Conservation (phyloP, 257 asterid species). For the Haberlea rhodopensis region DNA sequence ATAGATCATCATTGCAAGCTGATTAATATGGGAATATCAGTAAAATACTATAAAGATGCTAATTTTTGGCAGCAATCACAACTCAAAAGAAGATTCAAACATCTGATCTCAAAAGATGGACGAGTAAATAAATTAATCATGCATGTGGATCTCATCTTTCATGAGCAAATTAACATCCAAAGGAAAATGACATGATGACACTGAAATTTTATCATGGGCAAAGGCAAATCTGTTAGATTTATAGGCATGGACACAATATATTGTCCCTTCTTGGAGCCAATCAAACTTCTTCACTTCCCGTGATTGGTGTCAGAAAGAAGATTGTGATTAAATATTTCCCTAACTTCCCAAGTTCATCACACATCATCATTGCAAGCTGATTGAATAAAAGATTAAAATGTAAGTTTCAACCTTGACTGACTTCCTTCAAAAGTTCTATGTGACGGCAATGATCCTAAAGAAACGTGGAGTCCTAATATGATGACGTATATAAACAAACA, state of each 20-base stretch:
- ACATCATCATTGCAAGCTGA: constrained; percentile 89
- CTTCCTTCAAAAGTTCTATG: constrained; percentile 25
- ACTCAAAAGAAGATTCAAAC: not conserved
- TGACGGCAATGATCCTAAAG: constrained; percentile 14
- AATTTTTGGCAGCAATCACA: not conserved
- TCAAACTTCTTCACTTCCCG: constrained; percentile 36
- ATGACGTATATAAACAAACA: not conserved
- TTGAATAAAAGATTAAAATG: constrained; percentile 42
- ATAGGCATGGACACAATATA: constrained; percentile 28
- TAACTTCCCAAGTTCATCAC: constrained; percentile 63
- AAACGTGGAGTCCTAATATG: constrained; percentile 1
- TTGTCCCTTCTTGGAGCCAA: constrained; percentile 43
- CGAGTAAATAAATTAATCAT: not conserved
- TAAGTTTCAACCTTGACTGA: constrained; percentile 35
- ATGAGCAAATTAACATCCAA: constrained; percentile 18
- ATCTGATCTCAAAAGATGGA: not conserved
- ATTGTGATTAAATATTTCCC: constrained; percentile 34
- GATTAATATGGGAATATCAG: constrained; percentile 43
- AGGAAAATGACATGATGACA: constrained; percentile 13
- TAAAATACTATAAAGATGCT: constrained; percentile 10
- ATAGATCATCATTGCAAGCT: constrained; percentile 61
- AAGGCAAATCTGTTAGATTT: constrained; percentile 16
- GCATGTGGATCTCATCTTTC: constrained; percentile 11
- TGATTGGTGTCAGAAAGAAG: constrained; percentile 31
- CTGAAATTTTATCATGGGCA: constrained; percentile 20